Base-by-base conservation (phyloP, 139 green algal species). In the Chlamydomonas incerta region DNA sequence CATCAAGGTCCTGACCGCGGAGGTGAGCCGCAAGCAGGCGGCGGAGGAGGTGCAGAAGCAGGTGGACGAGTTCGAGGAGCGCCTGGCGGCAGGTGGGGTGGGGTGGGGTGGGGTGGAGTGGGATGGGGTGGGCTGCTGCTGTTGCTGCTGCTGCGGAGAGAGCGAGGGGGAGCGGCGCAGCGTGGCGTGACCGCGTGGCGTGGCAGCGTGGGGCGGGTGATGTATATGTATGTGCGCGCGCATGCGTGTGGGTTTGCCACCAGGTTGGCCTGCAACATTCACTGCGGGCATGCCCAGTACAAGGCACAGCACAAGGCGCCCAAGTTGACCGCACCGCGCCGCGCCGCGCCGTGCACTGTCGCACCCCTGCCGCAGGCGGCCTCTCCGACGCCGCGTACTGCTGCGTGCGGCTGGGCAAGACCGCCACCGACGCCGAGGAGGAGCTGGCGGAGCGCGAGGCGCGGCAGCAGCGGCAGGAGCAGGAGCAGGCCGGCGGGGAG, bases 341-440 rank as follows among this genome's bases (percentile, higher is more conserved):
- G 41, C 41, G 41, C 41, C 41, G 41, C 41, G n/a, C 41, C 41
- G 41, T 50, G 6, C 41, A n/a, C n/a, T n/a, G n/a, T n/a, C 41
- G 41, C 41, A 50, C 5, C 41, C 17, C 65, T 18, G 63, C n/a
- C n/a, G n/a, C 63, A 83, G 77, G 77, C 77, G 28, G 46, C 5
- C 63, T 83, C 0, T 66, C 77, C 15, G 77, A 83, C 17, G 62
- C 77, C 20, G 77, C 77, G 9, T 83, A 74, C 37, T 83, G 77
- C 29, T 74, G 63, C 62, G 77, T 83, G 46, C 41, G 31, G 31
- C 65, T 83, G 52, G 63, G 20, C 20, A 83, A 83, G 77, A 74
- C 65, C 63, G 77, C 63, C 0, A 18, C 65, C 63, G 77, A 83
- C 77, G 77, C 77, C 17, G 77, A 83, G 63, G 77, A 83, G 77